phyloP scores from a whole-genome alignment of 495 filamentous ascomycete species.

The Letharia columbiana region DNA sequence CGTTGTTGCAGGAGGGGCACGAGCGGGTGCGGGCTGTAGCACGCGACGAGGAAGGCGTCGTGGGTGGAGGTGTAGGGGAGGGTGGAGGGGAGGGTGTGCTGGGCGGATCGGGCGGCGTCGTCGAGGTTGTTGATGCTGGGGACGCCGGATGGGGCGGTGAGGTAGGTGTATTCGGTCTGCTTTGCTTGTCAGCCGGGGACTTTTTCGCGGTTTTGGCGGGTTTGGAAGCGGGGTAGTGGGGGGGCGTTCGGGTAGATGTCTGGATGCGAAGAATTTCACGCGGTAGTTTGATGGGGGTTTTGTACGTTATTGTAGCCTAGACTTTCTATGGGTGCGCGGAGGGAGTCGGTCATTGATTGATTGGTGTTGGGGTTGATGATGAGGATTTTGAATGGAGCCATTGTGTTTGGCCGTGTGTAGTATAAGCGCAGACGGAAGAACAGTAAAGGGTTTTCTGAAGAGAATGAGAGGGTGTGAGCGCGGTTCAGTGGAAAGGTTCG shows the following conservation, averaged over 20 bases:
- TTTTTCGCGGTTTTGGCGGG: neutral
- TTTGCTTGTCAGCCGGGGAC: conserved; percentile 8
- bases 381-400: conserved; percentile 45
- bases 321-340: conserved; percentile 53
- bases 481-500: neutral
- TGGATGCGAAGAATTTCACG: neutral
- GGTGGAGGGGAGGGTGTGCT: conserved; percentile 45
- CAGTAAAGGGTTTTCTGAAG: too few relatives aligned
- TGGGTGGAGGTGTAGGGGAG: conserved; percentile 43
- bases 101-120: conserved; percentile 42
- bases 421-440: conserved; percentile 1
- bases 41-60: conserved; percentile 77
- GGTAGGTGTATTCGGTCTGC: conserved; percentile 46
- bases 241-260: neutral
- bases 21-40: conserved; percentile 82
- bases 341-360: conserved; percentile 65
- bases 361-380: conserved; percentile 92
- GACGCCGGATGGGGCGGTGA: conserved; percentile 43
- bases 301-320: conserved; percentile 42
- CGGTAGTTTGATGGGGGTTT: conserved; percentile 8
- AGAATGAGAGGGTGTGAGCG: neutral
- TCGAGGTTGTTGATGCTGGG: conserved; percentile 43
- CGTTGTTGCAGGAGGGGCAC: conserved; percentile 45
- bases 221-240: neutral
- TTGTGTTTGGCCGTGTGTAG: conserved; percentile 7